These are phyloP conservation scores for Aspergillus udagawae DNA, from an alignment of 2,329 filamentous ascomycete species.

Conservation along the genomic window DNA sequence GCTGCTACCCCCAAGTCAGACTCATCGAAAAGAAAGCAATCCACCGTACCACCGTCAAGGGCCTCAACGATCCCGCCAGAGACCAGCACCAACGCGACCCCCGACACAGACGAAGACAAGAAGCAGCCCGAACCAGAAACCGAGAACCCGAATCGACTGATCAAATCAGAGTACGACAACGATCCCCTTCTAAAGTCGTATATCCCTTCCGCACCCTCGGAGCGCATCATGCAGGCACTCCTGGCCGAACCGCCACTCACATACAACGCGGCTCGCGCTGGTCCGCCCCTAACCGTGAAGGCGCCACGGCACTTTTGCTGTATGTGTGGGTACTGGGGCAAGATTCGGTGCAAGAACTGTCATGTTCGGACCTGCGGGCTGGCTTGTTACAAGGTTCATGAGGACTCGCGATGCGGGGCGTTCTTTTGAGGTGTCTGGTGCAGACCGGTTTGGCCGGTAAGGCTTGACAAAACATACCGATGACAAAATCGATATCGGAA, in stretches of 20 bases:
- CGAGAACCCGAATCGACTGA: slow-evolving; percentile 19
- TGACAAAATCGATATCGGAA: neutral
- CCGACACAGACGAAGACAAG: slow-evolving; percentile 7
- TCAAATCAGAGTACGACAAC: slow-evolving; percentile 37
- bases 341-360: slow-evolving; percentile 46
- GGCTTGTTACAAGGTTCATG: slow-evolving; percentile 46
- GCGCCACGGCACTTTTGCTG: slow-evolving; percentile 43
- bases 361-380: slow-evolving; percentile 45
- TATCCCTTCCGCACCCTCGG: slow-evolving; percentile 41
- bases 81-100: slow-evolving; percentile 1
- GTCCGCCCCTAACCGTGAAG: slow-evolving; percentile 27
- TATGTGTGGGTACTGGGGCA: slow-evolving; percentile 50
- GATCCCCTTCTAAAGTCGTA: slow-evolving; percentile 42
- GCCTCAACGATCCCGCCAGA: slow-evolving; percentile 8
- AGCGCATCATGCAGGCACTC: slow-evolving; percentile 43
- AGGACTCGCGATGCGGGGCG: slow-evolving; percentile 44
- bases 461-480: neutral
- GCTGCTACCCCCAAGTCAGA: slow-evolving; percentile 12
- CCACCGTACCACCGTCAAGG: slow-evolving; percentile 5
- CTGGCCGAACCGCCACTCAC: slow-evolving; percentile 45
- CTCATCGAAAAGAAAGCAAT: slow-evolving; percentile 17
- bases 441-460: neutral
- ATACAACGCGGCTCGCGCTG: slow-evolving; percentile 44
- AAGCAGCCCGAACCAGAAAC: slow-evolving; percentile 10
- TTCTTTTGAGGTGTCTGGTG: slow-evolving; percentile 29